Conservation (phyloP, 2,329 filamentous ascomycete genomes). For the Aspergillus novoparasiticus region DNA sequence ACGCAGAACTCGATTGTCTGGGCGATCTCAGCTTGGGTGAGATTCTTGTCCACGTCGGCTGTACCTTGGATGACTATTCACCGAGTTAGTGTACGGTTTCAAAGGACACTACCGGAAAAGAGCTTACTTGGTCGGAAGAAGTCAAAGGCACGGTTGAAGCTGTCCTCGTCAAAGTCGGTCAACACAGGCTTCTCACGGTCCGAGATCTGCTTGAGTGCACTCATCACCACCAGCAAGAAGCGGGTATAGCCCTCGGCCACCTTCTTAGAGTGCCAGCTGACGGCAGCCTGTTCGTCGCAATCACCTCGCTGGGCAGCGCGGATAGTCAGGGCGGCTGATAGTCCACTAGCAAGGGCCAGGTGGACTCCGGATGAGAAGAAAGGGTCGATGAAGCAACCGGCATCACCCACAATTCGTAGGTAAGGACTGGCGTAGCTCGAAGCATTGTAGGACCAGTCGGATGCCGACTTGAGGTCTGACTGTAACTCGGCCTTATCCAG, state of each 20-base stretch:
- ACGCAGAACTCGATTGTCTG: background rate
- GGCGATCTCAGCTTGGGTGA: background rate
- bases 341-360: slow-evolving; percentile 45
- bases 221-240: slow-evolving; percentile 45
- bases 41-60: background rate
- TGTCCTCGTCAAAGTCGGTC: slow-evolving; percentile 3
- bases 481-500: slow-evolving; percentile 24
- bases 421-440: slow-evolving; percentile 42
- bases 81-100: background rate
- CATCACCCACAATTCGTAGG: no score
- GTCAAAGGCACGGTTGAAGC: slow-evolving; percentile 4
- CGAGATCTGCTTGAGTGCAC: slow-evolving; percentile 13
- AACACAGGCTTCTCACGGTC: slow-evolving; percentile 6
- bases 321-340: slow-evolving; percentile 52
- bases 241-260: slow-evolving; percentile 50
- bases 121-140: slow-evolving; percentile 2
- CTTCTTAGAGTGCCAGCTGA: slow-evolving; percentile 48
- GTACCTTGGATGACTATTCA: background rate
- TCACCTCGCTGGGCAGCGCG: slow-evolving; percentile 24
- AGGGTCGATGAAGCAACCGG: no score
- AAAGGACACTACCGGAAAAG: background rate
- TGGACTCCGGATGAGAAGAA: slow-evolving; percentile 54
- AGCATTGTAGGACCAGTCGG: slow-evolving; percentile 54
- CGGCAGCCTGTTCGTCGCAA: slow-evolving; percentile 39
- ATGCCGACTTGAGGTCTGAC: slow-evolving; percentile 43